phyloP scores from a whole-genome alignment of 768 basidiomycete species.

The Leccinum incarnatum region DNA sequence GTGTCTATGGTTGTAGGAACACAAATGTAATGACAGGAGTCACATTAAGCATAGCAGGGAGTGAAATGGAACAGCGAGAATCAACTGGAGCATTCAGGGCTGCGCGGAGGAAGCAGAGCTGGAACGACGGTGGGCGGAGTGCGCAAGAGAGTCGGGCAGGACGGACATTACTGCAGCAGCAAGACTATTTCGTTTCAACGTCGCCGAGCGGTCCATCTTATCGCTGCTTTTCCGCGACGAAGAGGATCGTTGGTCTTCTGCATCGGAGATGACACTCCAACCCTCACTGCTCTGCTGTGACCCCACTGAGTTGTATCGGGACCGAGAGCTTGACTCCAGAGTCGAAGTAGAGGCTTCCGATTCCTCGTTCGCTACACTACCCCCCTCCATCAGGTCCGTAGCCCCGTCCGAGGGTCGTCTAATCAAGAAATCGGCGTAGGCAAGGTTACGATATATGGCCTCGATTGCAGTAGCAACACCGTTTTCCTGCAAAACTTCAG shows the following conservation, averaged over 20 bases:
- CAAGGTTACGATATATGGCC: conserved; percentile 92
- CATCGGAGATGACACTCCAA: conserved; percentile 86
- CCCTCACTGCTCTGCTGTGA: conserved; percentile 69
- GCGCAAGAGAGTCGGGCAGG: conserved; percentile 51
- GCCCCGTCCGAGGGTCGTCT: conserved; percentile 45
- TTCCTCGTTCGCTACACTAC: conserved; percentile 29
- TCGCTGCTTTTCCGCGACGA: conserved; percentile 48
- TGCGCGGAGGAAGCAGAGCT: conserved; percentile 32
- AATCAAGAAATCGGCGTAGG: conserved; percentile 87
- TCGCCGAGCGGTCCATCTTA: conserved; percentile 34
- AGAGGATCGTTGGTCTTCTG: conserved; percentile 59
- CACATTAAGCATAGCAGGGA: neutral
- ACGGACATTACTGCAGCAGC: conserved; percentile 61
- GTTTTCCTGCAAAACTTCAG: conserved; percentile 64
- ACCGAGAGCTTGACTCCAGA: conserved; percentile 36
- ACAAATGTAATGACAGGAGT: conserved; percentile 7
- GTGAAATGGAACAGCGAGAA: neutral
- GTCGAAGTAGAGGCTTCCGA: conserved; percentile 28
- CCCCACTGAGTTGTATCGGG: conserved; percentile 54
- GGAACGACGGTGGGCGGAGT: conserved; percentile 41
- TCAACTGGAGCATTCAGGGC: conserved; percentile 13
- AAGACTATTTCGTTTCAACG: conserved; percentile 61
- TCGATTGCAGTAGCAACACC: conserved; percentile 94
- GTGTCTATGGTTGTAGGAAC: conserved; percentile 7
- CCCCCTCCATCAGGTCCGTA: conserved; percentile 21